Evolutionary conservation across 768 basidiomycete species (phyloP).

Genomic region (Boletus edulis): DNA sequence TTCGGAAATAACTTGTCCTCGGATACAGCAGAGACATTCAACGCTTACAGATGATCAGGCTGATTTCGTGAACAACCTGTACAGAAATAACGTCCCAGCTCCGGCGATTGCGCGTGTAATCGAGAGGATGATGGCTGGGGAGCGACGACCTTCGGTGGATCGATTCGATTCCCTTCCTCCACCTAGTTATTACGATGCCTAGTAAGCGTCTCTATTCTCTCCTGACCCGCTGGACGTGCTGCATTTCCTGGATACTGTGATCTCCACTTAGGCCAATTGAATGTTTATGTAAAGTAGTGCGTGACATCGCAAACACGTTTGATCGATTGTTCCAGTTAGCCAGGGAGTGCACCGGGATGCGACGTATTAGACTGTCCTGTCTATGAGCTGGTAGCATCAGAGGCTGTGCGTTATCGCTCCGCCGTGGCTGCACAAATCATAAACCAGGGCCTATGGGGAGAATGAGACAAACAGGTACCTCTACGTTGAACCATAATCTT

Average conservation of each 20-base stretch:
- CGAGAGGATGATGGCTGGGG: constrained; percentile 19
- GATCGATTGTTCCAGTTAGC: too few relatives aligned
- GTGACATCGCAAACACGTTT: too few relatives aligned
- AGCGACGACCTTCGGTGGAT: constrained; percentile 5
- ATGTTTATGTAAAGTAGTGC: too few relatives aligned
- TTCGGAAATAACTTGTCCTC: not conserved
- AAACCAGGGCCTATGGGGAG: too few relatives aligned
- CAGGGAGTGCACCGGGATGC: too few relatives aligned
- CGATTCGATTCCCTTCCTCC: constrained; percentile 10
- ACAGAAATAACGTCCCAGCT: constrained; percentile 13
- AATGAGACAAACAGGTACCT: too few relatives aligned
- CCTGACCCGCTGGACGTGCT: not conserved
- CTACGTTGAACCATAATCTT: too few relatives aligned
- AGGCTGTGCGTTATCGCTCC: too few relatives aligned
- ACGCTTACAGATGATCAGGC: constrained; percentile 18
- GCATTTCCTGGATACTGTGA: not conserved
- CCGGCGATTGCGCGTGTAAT: constrained; percentile 18
- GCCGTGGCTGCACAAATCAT: too few relatives aligned
- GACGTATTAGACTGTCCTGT: too few relatives aligned
- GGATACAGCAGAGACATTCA: constrained; percentile 6
- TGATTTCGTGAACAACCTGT: constrained; percentile 16
- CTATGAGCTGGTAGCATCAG: too few relatives aligned
- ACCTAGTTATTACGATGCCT: constrained; percentile 11
- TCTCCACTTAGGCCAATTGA: not conserved
- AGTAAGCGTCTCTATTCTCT: not conserved